Percentiles rank a stretch among this genome's conserved stretches.
These are phyloP conservation scores for Verticillium zaregamsianum DNA, from an alignment of 2,329 filamentous ascomycete genomes.

Conservation along the genomic window DNA sequence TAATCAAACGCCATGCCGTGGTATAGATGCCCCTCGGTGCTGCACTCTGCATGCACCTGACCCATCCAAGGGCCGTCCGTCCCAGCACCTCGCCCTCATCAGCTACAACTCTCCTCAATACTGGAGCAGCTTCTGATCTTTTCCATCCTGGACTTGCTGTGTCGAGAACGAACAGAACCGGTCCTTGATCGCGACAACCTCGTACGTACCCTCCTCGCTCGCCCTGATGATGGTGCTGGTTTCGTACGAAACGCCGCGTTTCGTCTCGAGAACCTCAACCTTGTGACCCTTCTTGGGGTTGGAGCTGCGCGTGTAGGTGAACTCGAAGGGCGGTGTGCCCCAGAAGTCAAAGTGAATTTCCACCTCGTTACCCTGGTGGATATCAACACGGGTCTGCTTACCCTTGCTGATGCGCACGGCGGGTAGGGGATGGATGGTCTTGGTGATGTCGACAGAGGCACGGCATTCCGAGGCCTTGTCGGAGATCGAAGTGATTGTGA, in stretches of 20 bases:
- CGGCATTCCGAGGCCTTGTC: slow-evolving; percentile 88
- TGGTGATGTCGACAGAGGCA: slow-evolving; percentile 71
- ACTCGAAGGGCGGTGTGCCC: slow-evolving; percentile 94
- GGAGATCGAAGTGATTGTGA: slow-evolving; percentile 79
- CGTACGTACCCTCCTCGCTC: slow-evolving; percentile 93
- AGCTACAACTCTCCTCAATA: slow-evolving; percentile 3
- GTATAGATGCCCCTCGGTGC: slow-evolving; percentile 27
- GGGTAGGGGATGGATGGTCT: slow-evolving; percentile 86
- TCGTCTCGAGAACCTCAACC: slow-evolving; percentile 80
- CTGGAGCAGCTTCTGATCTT: slow-evolving; percentile 31
- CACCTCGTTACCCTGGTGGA: slow-evolving; percentile 92
- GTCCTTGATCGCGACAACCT: slow-evolving; percentile 95
- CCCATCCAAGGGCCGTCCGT: background rate
- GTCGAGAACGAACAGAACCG: slow-evolving; percentile 85
- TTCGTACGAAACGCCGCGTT: slow-evolving; percentile 80
- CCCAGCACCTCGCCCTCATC: background rate
- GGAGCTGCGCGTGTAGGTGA: slow-evolving; percentile 89
- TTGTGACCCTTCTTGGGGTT: slow-evolving; percentile 78
- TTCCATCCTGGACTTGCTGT: slow-evolving; percentile 50
- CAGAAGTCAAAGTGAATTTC: slow-evolving; percentile 94
- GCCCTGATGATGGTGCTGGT: slow-evolving; percentile 77
- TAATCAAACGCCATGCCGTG: slow-evolving; percentile 28
- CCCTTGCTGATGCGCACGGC: slow-evolving; percentile 88
- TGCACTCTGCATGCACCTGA: background rate
- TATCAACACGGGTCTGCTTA: slow-evolving; percentile 75